phyloP scores from a whole-genome alignment of 306 rosid species.

The Ziziphus jujuba region DNA sequence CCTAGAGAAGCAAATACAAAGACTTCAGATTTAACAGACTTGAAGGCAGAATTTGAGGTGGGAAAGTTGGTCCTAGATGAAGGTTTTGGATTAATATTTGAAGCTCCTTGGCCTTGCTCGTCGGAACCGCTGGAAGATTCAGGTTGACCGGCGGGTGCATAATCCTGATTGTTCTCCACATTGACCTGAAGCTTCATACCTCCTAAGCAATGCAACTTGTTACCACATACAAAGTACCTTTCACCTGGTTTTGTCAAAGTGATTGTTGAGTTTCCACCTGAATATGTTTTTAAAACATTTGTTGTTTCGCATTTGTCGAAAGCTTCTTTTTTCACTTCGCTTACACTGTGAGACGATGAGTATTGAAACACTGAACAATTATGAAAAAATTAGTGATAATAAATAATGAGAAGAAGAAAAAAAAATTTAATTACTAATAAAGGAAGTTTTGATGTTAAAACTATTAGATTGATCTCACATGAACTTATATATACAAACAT shows the following conservation, averaged over 20 bases:
- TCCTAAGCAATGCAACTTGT: constrained; percentile 73
- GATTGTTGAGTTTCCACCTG: constrained; percentile 71
- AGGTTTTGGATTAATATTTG: constrained; percentile 31
- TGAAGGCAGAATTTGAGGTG: constrained; percentile 29
- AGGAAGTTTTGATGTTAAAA: too few relatives aligned
- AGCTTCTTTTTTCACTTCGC: constrained; percentile 58
- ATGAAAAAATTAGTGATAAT: too few relatives aligned
- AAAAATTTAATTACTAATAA: background rate
- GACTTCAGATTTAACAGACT: constrained; percentile 6
- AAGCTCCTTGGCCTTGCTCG: constrained; percentile 1
- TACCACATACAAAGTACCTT: constrained; percentile 63
- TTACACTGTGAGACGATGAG: constrained; percentile 58
- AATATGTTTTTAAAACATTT: constrained; percentile 35
- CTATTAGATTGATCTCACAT: too few relatives aligned
- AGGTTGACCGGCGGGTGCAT: constrained; percentile 53
- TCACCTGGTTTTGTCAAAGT: constrained; percentile 63
- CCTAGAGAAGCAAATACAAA: constrained; percentile 2
- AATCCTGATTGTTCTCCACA: constrained; percentile 36
- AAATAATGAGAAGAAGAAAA: background rate
- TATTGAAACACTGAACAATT: constrained; percentile 59
- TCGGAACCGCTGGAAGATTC: constrained; percentile 28
- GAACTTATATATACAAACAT: too few relatives aligned
- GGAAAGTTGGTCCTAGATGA: constrained; percentile 50
- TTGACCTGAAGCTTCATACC: constrained; percentile 74
- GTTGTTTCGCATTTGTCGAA: constrained; percentile 69